These are phyloP conservation scores for Picochlorum costavermella DNA, from an alignment of 139 green algal genomes.

Conservation along the genomic window DNA sequence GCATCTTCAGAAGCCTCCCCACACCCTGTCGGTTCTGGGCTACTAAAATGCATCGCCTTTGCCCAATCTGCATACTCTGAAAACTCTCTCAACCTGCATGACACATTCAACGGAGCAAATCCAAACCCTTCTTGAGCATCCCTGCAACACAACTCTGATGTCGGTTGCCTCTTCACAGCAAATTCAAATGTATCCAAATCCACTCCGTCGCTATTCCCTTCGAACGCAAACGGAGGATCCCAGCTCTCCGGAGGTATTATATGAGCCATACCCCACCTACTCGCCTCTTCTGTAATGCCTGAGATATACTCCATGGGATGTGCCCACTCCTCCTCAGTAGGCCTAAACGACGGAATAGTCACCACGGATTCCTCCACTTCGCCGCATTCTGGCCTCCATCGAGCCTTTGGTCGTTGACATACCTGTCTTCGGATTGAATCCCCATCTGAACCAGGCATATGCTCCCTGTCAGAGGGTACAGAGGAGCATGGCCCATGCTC, in stretches of 20 bases:
- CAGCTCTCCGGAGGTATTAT: conserved; percentile 74
- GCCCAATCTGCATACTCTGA: conserved; percentile 58
- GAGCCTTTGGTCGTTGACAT: conserved; percentile 8
- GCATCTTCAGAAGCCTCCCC: background rate
- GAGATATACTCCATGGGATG: conserved; percentile 77
- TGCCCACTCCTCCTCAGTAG: conserved; percentile 66
- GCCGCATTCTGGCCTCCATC: conserved; percentile 19
- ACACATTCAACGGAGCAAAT: conserved; percentile 31
- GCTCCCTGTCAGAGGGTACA: no score
- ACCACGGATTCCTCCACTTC: conserved; percentile 38
- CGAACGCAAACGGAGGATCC: conserved; percentile 43
- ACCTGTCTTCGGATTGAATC: conserved; percentile 1
- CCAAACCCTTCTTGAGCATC: conserved; percentile 20
- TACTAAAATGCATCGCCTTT: conserved; percentile 53
- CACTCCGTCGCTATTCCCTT: conserved; percentile 44
- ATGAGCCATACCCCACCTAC: conserved; percentile 67
- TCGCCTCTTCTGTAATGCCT: conserved; percentile 47
- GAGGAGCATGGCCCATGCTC: no score
- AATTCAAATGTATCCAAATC: conserved; percentile 46
- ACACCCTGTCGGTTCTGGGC: conserved; percentile 9
- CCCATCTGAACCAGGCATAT: no score
- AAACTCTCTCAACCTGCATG: conserved; percentile 64
- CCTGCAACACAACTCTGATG: conserved; percentile 42
- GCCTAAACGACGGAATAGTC: conserved; percentile 39
- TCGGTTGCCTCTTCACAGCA: conserved; percentile 44